These are phyloP conservation scores for Allium fistulosum DNA, from an alignment of 106 monocot genomes.

Conservation along the genomic window DNA sequence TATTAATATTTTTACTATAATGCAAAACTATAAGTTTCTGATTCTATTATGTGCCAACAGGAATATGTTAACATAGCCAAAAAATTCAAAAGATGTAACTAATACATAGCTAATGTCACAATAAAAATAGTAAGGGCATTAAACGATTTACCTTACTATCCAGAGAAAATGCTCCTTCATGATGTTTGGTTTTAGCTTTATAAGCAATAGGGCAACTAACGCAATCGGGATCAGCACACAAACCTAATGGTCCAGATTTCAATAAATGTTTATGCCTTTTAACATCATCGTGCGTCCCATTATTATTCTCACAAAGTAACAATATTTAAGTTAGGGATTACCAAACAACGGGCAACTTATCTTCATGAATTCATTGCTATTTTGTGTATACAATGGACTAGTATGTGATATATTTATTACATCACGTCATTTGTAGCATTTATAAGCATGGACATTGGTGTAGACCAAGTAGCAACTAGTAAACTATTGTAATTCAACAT, in stretches of 20 bases:
- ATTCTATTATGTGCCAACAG: no score
- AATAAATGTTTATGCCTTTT: conserved; percentile 33
- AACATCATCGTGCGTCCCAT: background rate
- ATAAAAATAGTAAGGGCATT: background rate
- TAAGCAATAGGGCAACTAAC: conserved; percentile 25
- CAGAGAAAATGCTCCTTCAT: conserved; percentile 12
- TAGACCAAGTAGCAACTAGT: no score
- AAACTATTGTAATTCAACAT: no score
- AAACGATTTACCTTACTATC: conserved; percentile 25
- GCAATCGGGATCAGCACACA: conserved; percentile 52
- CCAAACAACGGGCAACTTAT: background rate
- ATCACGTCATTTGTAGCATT: background rate
- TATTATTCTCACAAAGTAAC: background rate
- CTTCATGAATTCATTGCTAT: background rate
- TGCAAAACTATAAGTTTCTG: no score
- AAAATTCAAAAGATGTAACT: no score
- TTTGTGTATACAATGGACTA: background rate
- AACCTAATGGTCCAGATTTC: conserved; percentile 43
- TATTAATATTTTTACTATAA: no score
- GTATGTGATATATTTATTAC: background rate
- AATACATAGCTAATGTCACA: no score
- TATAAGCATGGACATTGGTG: background rate
- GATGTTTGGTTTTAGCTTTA: conserved; percentile 23
- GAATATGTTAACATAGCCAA: no score
- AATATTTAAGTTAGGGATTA: background rate